Percentiles rank a stretch among this genome's conserved stretches.
phyloP scores from a whole-genome alignment of 805 yeast species.

The Candida namnaoensis region DNA sequence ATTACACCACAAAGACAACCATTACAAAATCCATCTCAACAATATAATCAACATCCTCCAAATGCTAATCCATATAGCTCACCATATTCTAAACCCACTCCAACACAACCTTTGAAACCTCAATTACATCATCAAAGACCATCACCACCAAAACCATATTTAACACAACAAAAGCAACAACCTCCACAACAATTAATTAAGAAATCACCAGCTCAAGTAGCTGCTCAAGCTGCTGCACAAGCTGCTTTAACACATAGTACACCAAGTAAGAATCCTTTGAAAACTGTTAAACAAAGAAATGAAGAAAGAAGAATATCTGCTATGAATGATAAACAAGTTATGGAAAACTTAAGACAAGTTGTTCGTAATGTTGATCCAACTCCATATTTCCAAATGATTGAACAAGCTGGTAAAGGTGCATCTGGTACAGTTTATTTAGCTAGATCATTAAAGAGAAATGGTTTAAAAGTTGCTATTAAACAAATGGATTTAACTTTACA shows the following conservation, averaged over 20 bases:
- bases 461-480: constrained; percentile 83
- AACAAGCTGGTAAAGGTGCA: constrained; percentile 96
- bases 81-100: constrained; percentile 7
- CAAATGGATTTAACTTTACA: constrained; percentile 90
- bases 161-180: constrained; percentile 16
- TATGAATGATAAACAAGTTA: constrained; percentile 80
- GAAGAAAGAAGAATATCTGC: constrained; percentile 47
- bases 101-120: not conserved
- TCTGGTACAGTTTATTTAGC: constrained; percentile 93
- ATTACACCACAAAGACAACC: constrained; percentile 1
- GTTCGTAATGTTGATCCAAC: constrained; percentile 85
- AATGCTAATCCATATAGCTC: constrained; percentile 3
- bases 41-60: constrained; percentile 3
- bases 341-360: constrained; percentile 73
- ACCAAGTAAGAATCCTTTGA: constrained; percentile 4
- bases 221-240: constrained; percentile 23
- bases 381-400: constrained; percentile 65
- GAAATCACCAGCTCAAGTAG: constrained; percentile 10
- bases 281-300: constrained; percentile 24
- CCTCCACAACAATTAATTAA: constrained; percentile 4
- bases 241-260: constrained; percentile 1
- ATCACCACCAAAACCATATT: constrained; percentile 9
- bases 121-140: constrained; percentile 1
- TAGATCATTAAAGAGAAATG: constrained; percentile 44
- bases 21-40: constrained; percentile 1